Conservation (phyloP, 768 basidiomycete genomes). For the Fibroporia radiculosa region DNA sequence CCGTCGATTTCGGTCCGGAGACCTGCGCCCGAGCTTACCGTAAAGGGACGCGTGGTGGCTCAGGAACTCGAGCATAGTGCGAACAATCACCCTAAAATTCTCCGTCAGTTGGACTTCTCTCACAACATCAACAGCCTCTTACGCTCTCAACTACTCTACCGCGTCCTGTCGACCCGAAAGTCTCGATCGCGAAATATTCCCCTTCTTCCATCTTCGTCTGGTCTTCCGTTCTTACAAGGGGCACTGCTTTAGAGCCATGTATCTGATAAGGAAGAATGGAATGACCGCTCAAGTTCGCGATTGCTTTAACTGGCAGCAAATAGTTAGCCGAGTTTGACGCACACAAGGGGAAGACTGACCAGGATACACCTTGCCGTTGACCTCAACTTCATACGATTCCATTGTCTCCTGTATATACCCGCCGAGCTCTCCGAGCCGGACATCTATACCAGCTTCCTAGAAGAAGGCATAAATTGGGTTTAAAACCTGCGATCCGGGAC, state of each 20-base stretch:
- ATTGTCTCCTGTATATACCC: constrained; percentile 95
- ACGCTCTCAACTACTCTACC: constrained; percentile 83
- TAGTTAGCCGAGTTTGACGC: not conserved
- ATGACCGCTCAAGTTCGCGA: constrained; percentile 91
- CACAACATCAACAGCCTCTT: too few species aligned
- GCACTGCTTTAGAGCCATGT: constrained; percentile 89
- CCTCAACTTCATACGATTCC: constrained; percentile 97
- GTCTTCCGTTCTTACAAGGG: constrained; percentile 84
- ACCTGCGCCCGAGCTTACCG: constrained; percentile 40
- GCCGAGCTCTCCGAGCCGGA: constrained; percentile 86
- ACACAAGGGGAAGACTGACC: constrained; percentile 35
- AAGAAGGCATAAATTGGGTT: not conserved
- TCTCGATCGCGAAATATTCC: constrained; percentile 98
- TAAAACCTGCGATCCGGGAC: not conserved
- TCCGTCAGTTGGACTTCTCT: not conserved
- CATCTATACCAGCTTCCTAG: constrained; percentile 95
- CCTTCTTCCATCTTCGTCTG: constrained; percentile 99
- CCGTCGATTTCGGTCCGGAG: not conserved
- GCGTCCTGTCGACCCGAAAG: constrained; percentile 94
- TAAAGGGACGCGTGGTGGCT: constrained; percentile 67
- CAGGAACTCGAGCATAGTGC: constrained; percentile 74
- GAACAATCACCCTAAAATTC: constrained; percentile 75
- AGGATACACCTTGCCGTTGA: constrained; percentile 75
- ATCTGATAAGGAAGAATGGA: constrained; percentile 87
- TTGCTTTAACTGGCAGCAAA: constrained; percentile 69